Evolutionary conservation across 2,329 filamentous ascomycete species (phyloP).

Genomic region (Colletotrichum tamarilloi): DNA sequence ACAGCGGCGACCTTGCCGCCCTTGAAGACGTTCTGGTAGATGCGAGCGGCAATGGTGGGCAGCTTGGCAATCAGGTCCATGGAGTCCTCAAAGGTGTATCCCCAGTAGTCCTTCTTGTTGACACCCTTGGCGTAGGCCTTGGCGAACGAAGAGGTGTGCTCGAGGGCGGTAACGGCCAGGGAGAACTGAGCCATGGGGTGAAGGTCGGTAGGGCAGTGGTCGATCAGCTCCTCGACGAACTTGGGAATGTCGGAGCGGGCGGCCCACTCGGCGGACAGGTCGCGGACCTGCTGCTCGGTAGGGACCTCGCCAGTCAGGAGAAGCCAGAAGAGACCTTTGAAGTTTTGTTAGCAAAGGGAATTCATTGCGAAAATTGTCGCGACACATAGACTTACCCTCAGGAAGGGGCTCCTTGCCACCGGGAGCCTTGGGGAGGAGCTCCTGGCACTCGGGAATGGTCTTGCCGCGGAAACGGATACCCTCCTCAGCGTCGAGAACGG

Average conservation of each 20-base stretch:
- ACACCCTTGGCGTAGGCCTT: constrained; percentile 99
- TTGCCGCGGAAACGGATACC: constrained; percentile 99
- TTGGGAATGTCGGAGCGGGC: constrained; percentile 96
- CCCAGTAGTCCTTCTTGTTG: constrained; percentile 99
- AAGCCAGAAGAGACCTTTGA: constrained; percentile 95
- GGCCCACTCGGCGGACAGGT: constrained; percentile 98
- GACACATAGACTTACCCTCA: constrained; percentile 70
- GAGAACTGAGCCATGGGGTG: constrained; percentile 99
- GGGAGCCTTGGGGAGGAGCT: constrained; percentile 95
- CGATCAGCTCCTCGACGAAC: constrained; percentile 99
- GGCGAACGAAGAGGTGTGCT: constrained; percentile 97
- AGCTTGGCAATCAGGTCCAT: constrained; percentile 99
- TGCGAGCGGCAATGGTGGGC: constrained; percentile 95
- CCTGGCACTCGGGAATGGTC: constrained; percentile 99
- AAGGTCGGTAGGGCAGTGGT: constrained; percentile 98
- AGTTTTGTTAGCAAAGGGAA: neutral
- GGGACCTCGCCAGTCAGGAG: constrained; percentile 98
- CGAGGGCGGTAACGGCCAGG: constrained; percentile 94
- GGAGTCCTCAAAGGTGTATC: constrained; percentile 98
- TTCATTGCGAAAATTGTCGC: neutral
- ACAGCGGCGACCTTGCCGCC: constrained; percentile 96
- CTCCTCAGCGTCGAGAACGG: constrained; percentile 97
- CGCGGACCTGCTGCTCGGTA: constrained; percentile 96
- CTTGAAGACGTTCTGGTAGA: constrained; percentile 99
- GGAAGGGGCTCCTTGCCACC: constrained; percentile 97